phyloP scores from a whole-genome alignment of 768 basidiomycete genomes.

The Porphyrellus cyaneotinctus region DNA sequence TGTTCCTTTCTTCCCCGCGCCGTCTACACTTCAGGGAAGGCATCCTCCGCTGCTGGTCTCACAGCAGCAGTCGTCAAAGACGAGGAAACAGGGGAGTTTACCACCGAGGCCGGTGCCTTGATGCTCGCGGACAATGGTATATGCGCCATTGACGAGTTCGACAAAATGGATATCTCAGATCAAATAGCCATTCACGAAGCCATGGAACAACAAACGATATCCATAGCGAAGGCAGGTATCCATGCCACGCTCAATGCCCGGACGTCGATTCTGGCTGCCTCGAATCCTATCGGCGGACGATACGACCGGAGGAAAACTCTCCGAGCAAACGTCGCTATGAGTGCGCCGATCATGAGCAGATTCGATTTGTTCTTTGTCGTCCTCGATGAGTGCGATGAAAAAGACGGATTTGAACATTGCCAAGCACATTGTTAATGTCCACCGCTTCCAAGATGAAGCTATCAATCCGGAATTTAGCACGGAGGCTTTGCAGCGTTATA shows the following conservation, averaged over 20 bases:
- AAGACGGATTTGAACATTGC: constrained; percentile 91
- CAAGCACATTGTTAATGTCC: constrained; percentile 95
- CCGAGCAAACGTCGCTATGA: constrained; percentile 94
- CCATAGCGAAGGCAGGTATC: constrained; percentile 98
- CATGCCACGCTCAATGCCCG: constrained; percentile 97
- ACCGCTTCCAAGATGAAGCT: constrained; percentile 91
- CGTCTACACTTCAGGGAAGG: constrained; percentile 99
- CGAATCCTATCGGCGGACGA: constrained; percentile 94
- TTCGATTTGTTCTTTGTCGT: constrained; percentile 99
- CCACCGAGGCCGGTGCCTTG: constrained; percentile 97
- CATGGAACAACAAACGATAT: constrained; percentile 99
- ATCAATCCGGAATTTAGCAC: constrained; percentile 97
- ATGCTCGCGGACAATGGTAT: constrained; percentile 99
- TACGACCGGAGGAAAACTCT: constrained; percentile 94
- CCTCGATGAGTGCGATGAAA: constrained; percentile 93
- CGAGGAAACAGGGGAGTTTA: constrained; percentile 98
- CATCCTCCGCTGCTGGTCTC: constrained; percentile 96
- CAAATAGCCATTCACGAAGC: constrained; percentile 99
- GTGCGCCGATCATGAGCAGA: constrained; percentile 97
- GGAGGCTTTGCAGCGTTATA: constrained; percentile 93
- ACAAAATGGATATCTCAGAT: constrained; percentile 99
- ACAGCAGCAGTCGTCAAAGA: constrained; percentile 98
- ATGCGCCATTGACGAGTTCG: constrained; percentile 99
- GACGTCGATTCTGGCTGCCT: constrained; percentile 95
- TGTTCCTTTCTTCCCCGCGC: constrained; percentile 97